These are phyloP conservation scores for Rhizopus arrhizus DNA, from an alignment of 371 early-diverging fungal species.

Conservation along the genomic window DNA sequence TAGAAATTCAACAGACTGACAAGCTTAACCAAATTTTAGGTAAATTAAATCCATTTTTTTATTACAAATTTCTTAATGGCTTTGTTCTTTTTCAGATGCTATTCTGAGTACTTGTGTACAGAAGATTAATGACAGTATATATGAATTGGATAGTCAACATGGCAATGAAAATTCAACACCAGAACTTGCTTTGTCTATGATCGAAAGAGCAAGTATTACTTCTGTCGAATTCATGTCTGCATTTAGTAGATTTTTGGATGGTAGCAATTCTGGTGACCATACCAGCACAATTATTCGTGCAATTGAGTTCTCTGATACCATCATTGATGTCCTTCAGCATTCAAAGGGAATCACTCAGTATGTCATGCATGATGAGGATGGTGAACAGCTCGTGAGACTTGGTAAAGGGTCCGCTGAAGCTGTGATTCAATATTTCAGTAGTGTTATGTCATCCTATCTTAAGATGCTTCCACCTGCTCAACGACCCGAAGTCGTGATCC, in stretches of 20 bases:
- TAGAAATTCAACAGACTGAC: conserved; percentile 68
- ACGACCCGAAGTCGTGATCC: conserved; percentile 73
- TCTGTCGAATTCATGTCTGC: conserved; percentile 79
- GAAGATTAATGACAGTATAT: conserved; percentile 86
- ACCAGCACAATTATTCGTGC: conserved; percentile 86
- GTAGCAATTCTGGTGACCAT: conserved; percentile 77
- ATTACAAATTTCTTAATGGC: not conserved
- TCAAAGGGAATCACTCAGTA: conserved; percentile 89
- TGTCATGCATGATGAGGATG: conserved; percentile 75
- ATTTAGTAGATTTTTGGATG: conserved; percentile 76
- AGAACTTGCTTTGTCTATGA: conserved; percentile 86
- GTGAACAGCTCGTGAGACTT: conserved; percentile 76
- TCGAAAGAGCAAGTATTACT: conserved; percentile 81
- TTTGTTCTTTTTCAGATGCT: conserved; percentile 59
- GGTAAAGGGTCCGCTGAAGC: conserved; percentile 70
- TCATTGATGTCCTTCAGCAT: conserved; percentile 83
- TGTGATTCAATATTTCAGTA: conserved; percentile 78
- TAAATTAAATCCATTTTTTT: conserved; percentile 23
- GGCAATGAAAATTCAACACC: conserved; percentile 91
- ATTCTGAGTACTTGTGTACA: conserved; percentile 85
- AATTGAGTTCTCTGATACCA: conserved; percentile 78
- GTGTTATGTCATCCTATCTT: conserved; percentile 80
- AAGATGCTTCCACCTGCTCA: conserved; percentile 69
- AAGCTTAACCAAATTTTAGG: conserved; percentile 83
- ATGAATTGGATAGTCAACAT: conserved; percentile 77